These are phyloP conservation scores for Botrytis byssoidea DNA, from an alignment of 2,329 filamentous ascomycete species.

Conservation along the genomic window DNA sequence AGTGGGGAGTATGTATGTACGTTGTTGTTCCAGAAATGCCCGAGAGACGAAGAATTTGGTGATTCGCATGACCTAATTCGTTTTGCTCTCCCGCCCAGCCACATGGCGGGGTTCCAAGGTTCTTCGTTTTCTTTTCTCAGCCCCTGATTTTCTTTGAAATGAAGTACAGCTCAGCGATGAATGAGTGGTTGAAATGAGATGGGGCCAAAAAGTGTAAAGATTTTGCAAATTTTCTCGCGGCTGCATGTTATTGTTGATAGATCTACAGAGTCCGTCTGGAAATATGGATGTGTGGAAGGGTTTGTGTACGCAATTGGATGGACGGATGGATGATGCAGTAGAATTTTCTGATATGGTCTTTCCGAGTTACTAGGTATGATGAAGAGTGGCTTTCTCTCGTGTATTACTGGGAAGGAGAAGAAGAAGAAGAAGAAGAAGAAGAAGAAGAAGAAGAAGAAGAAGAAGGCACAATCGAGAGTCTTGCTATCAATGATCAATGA, in stretches of 20 bases:
- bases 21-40: neutral
- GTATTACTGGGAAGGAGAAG: neutral
- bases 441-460: neutral
- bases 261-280: neutral
- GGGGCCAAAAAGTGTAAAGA: neutral
- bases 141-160: neutral
- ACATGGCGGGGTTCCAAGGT: neutral
- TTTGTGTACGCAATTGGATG: neutral
- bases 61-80: neutral
- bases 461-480: neutral
- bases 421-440: too few relatives aligned
- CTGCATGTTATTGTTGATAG: neutral
- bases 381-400: neutral
- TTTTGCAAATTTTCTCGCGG: constrained; percentile 1
- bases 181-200: neutral
- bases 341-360: neutral
- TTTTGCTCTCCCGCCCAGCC: neutral
- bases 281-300: neutral
- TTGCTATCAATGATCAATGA: neutral
- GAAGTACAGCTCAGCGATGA: neutral
- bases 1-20: neutral
- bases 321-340: neutral
- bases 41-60: neutral
- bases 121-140: neutral
- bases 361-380: too few relatives aligned